These are phyloP conservation scores for Eimeria sp. DNA, from an alignment of 169 alveolate genomes.

Conservation along the genomic window DNA sequence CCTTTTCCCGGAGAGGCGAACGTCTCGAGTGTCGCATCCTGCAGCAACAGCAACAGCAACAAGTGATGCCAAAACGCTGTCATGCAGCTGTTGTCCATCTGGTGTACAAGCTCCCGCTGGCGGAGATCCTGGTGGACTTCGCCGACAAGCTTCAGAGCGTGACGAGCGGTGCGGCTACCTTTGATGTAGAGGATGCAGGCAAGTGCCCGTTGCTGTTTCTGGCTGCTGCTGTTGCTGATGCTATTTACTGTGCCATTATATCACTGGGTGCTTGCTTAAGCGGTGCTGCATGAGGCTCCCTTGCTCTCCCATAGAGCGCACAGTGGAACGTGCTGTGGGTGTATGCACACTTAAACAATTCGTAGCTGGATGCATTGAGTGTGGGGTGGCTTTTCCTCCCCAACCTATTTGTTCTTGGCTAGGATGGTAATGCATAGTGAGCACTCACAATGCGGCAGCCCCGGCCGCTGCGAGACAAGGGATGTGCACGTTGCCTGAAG, in stretches of 20 bases:
- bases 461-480: background rate
- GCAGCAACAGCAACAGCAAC: slow-evolving; percentile 8
- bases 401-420: too few relatives aligned
- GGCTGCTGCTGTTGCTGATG: slow-evolving; percentile 41
- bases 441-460: too few relatives aligned
- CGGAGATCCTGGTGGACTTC: slow-evolving; percentile 96
- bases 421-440: too few relatives aligned
- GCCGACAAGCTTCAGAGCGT: slow-evolving; percentile 94
- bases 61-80: background rate
- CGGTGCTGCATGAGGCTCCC: background rate
- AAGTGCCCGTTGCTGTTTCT: background rate
- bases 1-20: slow-evolving; percentile 74
- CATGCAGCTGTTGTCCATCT: slow-evolving; percentile 82
- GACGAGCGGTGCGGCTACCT: slow-evolving; percentile 92
- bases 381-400: too few relatives aligned
- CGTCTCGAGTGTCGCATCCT: slow-evolving; percentile 53
- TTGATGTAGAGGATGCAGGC: slow-evolving; percentile 73
- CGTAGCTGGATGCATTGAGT: background rate
- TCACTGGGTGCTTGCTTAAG: background rate
- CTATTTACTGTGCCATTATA: background rate
- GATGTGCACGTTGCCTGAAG: background rate
- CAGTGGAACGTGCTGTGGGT: background rate
- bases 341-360: background rate
- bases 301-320: background rate
- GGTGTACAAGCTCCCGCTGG: slow-evolving; percentile 93